A percentile compares a stretch with the other conserved stretches of the same genome.
phyloP scores from a whole-genome alignment of 495 filamentous ascomycete genomes.

The Glarea lozoyensis region DNA sequence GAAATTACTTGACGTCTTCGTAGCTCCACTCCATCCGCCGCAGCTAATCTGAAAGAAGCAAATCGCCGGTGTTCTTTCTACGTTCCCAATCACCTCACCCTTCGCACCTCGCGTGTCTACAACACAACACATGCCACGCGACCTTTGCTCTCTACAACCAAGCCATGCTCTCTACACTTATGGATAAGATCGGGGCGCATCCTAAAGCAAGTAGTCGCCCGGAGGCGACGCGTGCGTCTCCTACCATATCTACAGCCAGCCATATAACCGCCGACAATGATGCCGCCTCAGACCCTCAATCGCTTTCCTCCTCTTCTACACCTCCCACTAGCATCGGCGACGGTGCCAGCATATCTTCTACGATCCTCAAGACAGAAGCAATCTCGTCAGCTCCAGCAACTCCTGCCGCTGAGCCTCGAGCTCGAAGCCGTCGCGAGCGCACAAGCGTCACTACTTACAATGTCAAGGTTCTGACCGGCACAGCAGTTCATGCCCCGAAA shows the following conservation, averaged over 20 bases:
- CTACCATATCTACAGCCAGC: conserved; percentile 14
- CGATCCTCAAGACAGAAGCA: conserved; percentile 14
- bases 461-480: conserved; percentile 40
- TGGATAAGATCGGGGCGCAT: conserved; percentile 8
- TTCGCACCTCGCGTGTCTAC: background rate
- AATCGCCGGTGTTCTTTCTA: too few relatives aligned
- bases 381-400: conserved; percentile 1
- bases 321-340: conserved; percentile 30
- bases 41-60: too few relatives aligned
- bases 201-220: conserved; percentile 1
- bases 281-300: conserved; percentile 1
- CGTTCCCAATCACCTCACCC: too few relatives aligned
- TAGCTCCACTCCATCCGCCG: too few relatives aligned
- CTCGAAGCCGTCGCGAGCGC: conserved; percentile 36
- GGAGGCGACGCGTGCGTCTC: conserved; percentile 15
- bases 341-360: conserved; percentile 23
- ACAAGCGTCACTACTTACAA: conserved; percentile 44
- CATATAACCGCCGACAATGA: conserved; percentile 20
- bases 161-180: conserved; percentile 39
- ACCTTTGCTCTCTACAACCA: conserved; percentile 35
- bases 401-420: conserved; percentile 2
- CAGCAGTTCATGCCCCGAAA: conserved; percentile 30
- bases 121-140: background rate
- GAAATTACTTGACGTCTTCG: too few relatives aligned
- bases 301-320: conserved; percentile 23